phyloP scores from a whole-genome alignment of 2,329 filamentous ascomycete species.

The Pochonia chlamydosporia region DNA sequence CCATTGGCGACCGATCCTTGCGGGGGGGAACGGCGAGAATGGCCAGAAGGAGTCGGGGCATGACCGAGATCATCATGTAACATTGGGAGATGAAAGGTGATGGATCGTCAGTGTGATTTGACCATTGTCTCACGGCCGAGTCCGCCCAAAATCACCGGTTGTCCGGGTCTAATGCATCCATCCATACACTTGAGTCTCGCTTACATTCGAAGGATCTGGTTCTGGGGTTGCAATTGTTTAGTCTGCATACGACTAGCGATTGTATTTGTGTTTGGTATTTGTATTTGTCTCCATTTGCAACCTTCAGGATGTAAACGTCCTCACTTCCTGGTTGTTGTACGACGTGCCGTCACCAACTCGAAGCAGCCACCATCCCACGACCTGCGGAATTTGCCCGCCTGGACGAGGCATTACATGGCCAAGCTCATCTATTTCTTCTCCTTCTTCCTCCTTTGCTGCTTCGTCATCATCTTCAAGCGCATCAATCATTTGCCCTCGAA shows the following conservation, averaged over 20 bases:
- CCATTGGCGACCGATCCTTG: too few species aligned
- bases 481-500: conserved; percentile 13
- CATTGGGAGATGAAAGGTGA: background rate
- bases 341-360: background rate
- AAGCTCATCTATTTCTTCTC: background rate
- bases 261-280: too few species aligned
- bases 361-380: conserved; percentile 7
- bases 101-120: too few species aligned
- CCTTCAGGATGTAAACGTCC: background rate
- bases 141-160: too few species aligned
- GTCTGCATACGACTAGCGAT: too few species aligned
- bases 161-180: too few species aligned
- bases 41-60: too few species aligned
- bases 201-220: too few species aligned
- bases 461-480: conserved; percentile 7
- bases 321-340: background rate
- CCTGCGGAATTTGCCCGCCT: conserved; percentile 3
- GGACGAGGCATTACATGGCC: background rate
- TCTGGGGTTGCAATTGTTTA: too few species aligned
- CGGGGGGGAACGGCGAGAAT: too few species aligned
- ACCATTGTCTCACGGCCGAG: too few species aligned
- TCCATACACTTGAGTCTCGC: too few species aligned
- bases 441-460: background rate
- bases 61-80: background rate
- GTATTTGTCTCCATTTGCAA: background rate